phyloP scores from a whole-genome alignment of 805 yeast species.

The Candida palmyrensis region DNA sequence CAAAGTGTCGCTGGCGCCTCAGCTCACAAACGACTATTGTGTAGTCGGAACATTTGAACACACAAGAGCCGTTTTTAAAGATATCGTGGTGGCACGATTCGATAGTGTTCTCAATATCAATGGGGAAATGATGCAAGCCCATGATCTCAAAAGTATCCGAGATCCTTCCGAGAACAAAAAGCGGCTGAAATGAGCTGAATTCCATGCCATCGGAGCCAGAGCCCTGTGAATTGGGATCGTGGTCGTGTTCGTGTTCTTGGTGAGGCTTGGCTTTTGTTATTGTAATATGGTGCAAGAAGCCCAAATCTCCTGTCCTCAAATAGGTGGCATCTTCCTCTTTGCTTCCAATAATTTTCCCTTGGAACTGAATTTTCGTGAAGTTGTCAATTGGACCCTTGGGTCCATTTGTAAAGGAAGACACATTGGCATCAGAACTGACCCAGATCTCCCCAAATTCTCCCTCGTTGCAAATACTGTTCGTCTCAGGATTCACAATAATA shows the following conservation, averaged over 20 bases:
- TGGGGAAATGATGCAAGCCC: slow-evolving; percentile 88
- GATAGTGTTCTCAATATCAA: slow-evolving; percentile 62
- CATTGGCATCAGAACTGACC: slow-evolving; percentile 89
- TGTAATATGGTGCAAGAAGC: slow-evolving; percentile 76
- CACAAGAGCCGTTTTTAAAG: slow-evolving; percentile 56
- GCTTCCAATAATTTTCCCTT: slow-evolving; percentile 60
- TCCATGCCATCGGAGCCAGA: slow-evolving; percentile 9
- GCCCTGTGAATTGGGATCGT: slow-evolving; percentile 7
- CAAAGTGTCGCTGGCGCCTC: slow-evolving; percentile 43
- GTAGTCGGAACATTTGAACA: slow-evolving; percentile 79
- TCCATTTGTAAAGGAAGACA: slow-evolving; percentile 52
- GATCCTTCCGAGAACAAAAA: slow-evolving; percentile 80
- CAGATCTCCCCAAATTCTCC: slow-evolving; percentile 98
- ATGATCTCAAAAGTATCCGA: slow-evolving; percentile 84
- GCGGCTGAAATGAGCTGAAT: slow-evolving; percentile 53
- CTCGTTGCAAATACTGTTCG: slow-evolving; percentile 65
- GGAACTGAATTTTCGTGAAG: slow-evolving; percentile 47
- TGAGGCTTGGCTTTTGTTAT: slow-evolving; percentile 40
- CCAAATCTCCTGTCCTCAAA: slow-evolving; percentile 89
- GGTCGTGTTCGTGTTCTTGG: neutral
- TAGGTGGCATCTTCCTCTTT: slow-evolving; percentile 55
- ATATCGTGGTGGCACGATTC: slow-evolving; percentile 47
- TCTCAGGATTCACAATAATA: slow-evolving; percentile 94
- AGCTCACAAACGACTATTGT: slow-evolving; percentile 71
- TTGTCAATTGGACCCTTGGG: slow-evolving; percentile 47